Base-by-base conservation (phyloP, 2,329 filamentous ascomycete species). In the Akanthomyces uredinophilus region DNA sequence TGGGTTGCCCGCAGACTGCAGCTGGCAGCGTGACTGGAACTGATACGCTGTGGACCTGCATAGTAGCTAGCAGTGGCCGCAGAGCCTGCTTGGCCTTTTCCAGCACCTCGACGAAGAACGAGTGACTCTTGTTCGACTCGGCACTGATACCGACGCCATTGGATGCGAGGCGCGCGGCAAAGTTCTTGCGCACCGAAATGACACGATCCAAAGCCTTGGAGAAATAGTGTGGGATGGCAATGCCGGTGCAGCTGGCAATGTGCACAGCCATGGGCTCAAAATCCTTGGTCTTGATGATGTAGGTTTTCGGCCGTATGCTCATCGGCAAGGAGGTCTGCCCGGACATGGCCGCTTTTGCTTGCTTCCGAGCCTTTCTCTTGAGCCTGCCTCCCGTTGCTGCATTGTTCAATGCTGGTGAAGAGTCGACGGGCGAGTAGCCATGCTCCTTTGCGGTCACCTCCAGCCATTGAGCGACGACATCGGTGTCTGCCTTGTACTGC, bases 401-500 rank as follows among this genome's bases (percentile, higher is more conserved):
- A 14, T 39, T 39, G 11, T 39, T 39, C 37, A 16, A 39, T 8
- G 32, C 32, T 35, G 32, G 32, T 11, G 32, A 35, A 35, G 32
- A 35, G 32, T 8, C 32, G 2, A 11, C 32, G 32, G 32, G 10
- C 32, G 7, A 11, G 4, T 64, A 68, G 32, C 65, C 63, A 24
- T 65, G 52, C 4, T 46, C 57, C n/a, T 66, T 65, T 14, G 66
- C 64, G n/a, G 64, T 69, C 0, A 62, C 53, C 4, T 63, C 62
- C 0, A 68, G 63, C 65, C 63, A 68, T 46, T 54, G 60, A 16
- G 67, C 66, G 3, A 67, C 61, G 41, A 47, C 47, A 51, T 68
- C 65, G 0, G 65, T 69, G 43, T 68, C 68, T 18, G 56, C 53
- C 60, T 69, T 69, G 53, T 67, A 67, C 18, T 67, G 59, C 5